phyloP scores from a whole-genome alignment of 371 early-diverging fungal genomes.

The Dinochytrium kinnereticum region DNA sequence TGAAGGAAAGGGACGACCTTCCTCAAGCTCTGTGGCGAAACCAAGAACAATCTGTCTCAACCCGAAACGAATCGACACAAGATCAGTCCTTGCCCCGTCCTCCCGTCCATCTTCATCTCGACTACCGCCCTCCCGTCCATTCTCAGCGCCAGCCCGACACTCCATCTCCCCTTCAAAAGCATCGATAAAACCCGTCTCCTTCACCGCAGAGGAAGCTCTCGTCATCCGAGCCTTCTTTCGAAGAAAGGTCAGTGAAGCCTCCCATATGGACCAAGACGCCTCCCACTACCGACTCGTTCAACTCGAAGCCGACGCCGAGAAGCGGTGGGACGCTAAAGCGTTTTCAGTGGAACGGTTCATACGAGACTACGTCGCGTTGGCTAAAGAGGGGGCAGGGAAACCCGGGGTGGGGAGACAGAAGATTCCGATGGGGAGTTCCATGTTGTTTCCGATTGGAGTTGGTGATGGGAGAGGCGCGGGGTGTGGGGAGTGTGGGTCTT shows the following conservation, averaged over 20 bases:
- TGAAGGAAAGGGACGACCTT: too few relatives aligned
- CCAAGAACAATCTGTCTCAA: too few relatives aligned
- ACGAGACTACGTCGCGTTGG: conserved; percentile 19
- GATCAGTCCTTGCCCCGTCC: too few relatives aligned
- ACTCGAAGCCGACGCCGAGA: not conserved
- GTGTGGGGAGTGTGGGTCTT: conserved; percentile 6
- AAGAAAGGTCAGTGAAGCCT: not conserved
- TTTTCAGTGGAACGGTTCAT: conserved; percentile 35
- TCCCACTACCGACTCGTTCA: not conserved
- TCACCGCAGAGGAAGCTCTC: conserved; percentile 7
- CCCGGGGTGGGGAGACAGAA: not conserved
- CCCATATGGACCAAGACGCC: not conserved
- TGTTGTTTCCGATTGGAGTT: not conserved
- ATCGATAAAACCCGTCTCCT: not conserved
- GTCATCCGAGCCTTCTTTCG: conserved; percentile 16
- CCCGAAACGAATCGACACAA: too few relatives aligned
- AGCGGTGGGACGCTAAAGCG: conserved; percentile 29
- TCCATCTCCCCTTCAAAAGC: not conserved
- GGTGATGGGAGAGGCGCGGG: not conserved
- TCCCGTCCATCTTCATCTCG: not conserved
- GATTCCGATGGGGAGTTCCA: too few relatives aligned
- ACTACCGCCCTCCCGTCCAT: not conserved
- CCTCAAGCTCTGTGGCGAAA: too few relatives aligned
- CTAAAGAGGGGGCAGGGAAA: not conserved
- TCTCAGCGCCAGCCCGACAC: not conserved